Percentiles rank a stretch among this genome's conserved stretches.
phyloP scores from a whole-genome alignment of 2,329 filamentous ascomycete genomes.

The Daldinia sp. region DNA sequence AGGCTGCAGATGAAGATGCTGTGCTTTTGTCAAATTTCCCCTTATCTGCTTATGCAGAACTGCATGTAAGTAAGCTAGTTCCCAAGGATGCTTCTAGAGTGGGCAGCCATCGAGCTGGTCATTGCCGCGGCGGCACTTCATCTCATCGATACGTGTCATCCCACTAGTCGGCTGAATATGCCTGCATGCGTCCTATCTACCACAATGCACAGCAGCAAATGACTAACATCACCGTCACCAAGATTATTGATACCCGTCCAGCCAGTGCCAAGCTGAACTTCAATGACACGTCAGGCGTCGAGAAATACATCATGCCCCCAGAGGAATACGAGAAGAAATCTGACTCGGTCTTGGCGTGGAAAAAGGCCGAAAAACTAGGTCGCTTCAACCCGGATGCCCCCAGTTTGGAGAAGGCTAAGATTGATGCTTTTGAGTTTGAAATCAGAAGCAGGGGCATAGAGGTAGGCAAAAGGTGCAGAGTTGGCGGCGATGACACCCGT shows the following conservation, averaged over 20 bases:
- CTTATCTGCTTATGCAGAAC: constrained; percentile 79
- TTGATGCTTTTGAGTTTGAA: constrained; percentile 76
- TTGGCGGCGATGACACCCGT: constrained; percentile 75
- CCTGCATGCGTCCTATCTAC: constrained; percentile 17
- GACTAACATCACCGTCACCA: constrained; percentile 47
- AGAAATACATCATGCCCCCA: constrained; percentile 91
- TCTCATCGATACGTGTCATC: constrained; percentile 31
- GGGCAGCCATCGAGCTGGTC: constrained; percentile 13
- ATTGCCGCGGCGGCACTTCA: constrained; percentile 12
- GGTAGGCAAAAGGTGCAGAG: constrained; percentile 72
- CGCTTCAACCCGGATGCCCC: constrained; percentile 91
- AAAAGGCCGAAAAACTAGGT: constrained; percentile 93
- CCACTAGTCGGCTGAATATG: constrained; percentile 12
- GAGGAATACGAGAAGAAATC: constrained; percentile 86
- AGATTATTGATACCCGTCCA: constrained; percentile 87
- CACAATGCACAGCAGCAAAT: constrained; percentile 16
- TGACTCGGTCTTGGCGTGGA: constrained; percentile 94
- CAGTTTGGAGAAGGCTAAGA: constrained; percentile 77
- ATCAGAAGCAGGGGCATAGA: constrained; percentile 75
- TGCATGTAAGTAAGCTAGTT: constrained; percentile 73
- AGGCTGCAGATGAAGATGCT: constrained; percentile 78
- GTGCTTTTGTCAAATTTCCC: constrained; percentile 73
- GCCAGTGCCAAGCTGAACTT: constrained; percentile 81
- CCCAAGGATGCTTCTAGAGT: constrained; percentile 18
- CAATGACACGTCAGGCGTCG: constrained; percentile 81